A percentile compares a stretch with the other conserved stretches of the same genome.
Evolutionary conservation across 768 basidiomycete species (phyloP).

Genomic region (Lactarius sanguifluus): DNA sequence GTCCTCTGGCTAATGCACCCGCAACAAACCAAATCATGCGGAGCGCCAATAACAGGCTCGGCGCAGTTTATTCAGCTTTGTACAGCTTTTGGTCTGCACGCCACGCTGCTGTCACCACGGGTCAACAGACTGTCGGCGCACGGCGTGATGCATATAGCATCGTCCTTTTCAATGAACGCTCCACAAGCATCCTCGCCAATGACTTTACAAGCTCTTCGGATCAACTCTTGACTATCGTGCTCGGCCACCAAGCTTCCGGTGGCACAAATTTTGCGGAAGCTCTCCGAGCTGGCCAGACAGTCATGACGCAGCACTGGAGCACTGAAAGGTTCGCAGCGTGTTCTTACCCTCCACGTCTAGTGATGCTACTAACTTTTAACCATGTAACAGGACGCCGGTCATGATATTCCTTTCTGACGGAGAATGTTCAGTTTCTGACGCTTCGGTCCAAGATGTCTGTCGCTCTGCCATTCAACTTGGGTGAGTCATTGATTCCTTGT

Average conservation of each 20-base stretch:
- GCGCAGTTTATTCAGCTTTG: slow-evolving; percentile 58
- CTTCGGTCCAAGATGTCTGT: slow-evolving; percentile 41
- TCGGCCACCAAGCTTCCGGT: slow-evolving; percentile 37
- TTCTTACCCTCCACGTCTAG: not conserved
- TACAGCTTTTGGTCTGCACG: slow-evolving; percentile 58
- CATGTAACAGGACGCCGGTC: slow-evolving; percentile 44
- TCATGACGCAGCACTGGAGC: slow-evolving; percentile 52
- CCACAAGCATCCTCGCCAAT: slow-evolving; percentile 39
- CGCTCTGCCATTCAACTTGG: slow-evolving; percentile 46
- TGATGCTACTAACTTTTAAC: slow-evolving; percentile 18
- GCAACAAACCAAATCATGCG: slow-evolving; percentile 40
- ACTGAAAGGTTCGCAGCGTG: slow-evolving; percentile 42
- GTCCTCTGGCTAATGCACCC: slow-evolving; percentile 47
- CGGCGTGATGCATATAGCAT: slow-evolving; percentile 59
- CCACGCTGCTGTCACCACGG: slow-evolving; percentile 38
- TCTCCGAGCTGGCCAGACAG: slow-evolving; percentile 36
- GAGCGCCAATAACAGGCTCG: slow-evolving; percentile 48
- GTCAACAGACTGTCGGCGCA: slow-evolving; percentile 29
- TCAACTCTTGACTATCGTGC: slow-evolving; percentile 42
- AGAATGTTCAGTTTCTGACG: slow-evolving; percentile 44
- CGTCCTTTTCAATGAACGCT: slow-evolving; percentile 43
- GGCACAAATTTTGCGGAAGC: slow-evolving; percentile 50
- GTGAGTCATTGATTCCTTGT: slow-evolving; percentile 31
- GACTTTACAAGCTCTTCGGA: slow-evolving; percentile 49
- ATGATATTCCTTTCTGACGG: slow-evolving; percentile 62